Evolutionary conservation across 768 basidiomycete species (phyloP), one percentile per base, ranked within the genome.

Genomic region (Obba rivulosa): DNA sequence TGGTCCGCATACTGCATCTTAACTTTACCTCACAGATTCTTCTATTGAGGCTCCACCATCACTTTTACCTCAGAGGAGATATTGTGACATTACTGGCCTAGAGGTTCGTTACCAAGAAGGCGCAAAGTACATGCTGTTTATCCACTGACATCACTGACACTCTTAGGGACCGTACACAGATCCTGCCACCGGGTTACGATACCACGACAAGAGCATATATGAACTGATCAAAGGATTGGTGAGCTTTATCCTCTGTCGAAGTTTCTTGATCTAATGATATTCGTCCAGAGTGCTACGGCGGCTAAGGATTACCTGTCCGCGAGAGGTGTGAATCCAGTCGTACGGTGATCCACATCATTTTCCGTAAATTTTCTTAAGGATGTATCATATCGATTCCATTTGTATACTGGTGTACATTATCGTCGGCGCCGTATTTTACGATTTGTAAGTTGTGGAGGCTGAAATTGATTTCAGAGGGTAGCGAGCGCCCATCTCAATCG

Each of bases 191-290:
- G 81, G 83, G 1, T 70, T 92, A 9, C 76, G 90, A 3, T 92
- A 86, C 61, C 85, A 92, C 52, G 85, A 92, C 71, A 89, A 87
- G 70, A 87, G 81, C 52, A 79, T 92, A n/a, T 92, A 90, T 60
- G 87, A 89, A 41, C 69, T 89, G 23, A 79, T 92, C 54, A 87
- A 87, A 61, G 75, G 77, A 42, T 66, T 92, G 59, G 89, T 88
- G 43, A 51, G 74, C 24, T 23, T 20, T 25, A 24, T 34, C 24
- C 20, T 9, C 3, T 18, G n/a, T 2, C 39, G 16, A 34, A 1
- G 10, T 20, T 21, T 3, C 11, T 20, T 40, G 9, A 8, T 28
- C 42, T 50, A 13, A 31, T 31, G 16, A 44, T 8, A 25, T 34
- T 10, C 4, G 20, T 13, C 4, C 11, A 88, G 85, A 87, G 80